Percentiles rank a stretch among this genome's conserved stretches.
These are phyloP conservation scores for Metrosideros polymorpha DNA, from an alignment of 441 rosid species.

Conservation along the genomic window DNA sequence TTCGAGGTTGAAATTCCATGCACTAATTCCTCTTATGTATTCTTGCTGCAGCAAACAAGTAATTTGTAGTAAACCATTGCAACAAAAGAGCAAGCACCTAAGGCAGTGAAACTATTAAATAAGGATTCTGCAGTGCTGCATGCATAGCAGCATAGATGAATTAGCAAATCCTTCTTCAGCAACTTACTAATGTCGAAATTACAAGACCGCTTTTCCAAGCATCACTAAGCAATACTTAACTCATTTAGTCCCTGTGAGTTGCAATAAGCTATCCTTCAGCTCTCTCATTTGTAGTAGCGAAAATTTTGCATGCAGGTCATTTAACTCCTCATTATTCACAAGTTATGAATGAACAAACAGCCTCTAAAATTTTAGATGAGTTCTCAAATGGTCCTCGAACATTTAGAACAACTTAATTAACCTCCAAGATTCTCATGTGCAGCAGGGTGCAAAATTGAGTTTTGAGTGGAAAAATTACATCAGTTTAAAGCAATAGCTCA, in stretches of 20 bases:
- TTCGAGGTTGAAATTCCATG: conserved; percentile 98
- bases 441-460: background rate
- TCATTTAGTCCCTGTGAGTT: background rate
- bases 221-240: background rate
- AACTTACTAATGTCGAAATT: background rate
- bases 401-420: background rate
- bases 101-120: background rate
- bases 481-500: background rate
- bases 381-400: background rate
- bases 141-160: background rate
- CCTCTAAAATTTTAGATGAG: background rate
- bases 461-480: background rate
- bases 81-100: background rate
- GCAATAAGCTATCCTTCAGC: background rate
- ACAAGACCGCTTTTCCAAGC: background rate
- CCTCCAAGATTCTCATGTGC: background rate
- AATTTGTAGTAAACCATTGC: background rate
- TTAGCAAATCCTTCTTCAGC: background rate
- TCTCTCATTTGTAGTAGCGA: background rate
- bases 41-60: conserved; percentile 65
- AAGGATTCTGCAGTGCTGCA: background rate
- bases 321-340: background rate
- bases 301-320: background rate
- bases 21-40: conserved; percentile 93
- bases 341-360: background rate